phyloP scores from a whole-genome alignment of 1,284 basidiomycete species.

The Singerocomus inundabilis region DNA sequence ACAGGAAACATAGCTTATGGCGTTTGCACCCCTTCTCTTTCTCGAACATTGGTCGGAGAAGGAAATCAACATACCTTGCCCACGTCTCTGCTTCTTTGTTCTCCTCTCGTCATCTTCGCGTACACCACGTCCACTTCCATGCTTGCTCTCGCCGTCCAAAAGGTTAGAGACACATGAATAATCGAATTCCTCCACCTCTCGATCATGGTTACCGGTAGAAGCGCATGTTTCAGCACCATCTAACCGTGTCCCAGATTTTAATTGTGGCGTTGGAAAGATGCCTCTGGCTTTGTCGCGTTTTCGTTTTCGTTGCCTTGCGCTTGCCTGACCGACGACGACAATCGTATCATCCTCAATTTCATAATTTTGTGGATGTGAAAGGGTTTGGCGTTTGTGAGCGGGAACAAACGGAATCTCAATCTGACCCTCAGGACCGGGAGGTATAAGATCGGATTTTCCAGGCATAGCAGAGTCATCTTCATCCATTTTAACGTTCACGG shows the following conservation, averaged over 20 bases:
- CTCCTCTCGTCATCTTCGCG: slow-evolving; percentile 32
- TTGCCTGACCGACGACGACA: slow-evolving; percentile 65
- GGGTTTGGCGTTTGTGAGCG: slow-evolving; percentile 44
- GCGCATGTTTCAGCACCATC: slow-evolving; percentile 3
- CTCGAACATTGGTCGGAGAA: slow-evolving; percentile 2
- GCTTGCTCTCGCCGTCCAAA: slow-evolving; percentile 56
- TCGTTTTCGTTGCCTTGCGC: slow-evolving; percentile 62
- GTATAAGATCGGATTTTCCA: slow-evolving; percentile 15
- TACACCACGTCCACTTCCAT: slow-evolving; percentile 36
- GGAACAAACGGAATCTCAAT: slow-evolving; percentile 75
- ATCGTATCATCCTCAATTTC: slow-evolving; percentile 57
- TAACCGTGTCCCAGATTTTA: slow-evolving; percentile 3
- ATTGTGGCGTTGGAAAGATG: not conserved
- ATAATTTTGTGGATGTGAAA: slow-evolving; percentile 17
- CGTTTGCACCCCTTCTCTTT: not conserved
- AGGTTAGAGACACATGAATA: slow-evolving; percentile 75
- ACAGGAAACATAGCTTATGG: slow-evolving; percentile 1
- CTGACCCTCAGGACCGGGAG: slow-evolving; percentile 38
- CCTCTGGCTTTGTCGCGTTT: slow-evolving; percentile 26
- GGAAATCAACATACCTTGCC: slow-evolving; percentile 40
- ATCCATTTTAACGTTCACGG: slow-evolving; percentile 1
- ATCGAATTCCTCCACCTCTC: slow-evolving; percentile 60
- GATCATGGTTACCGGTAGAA: slow-evolving; percentile 19
- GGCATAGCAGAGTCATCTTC: slow-evolving; percentile 6
- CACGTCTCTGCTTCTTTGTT: slow-evolving; percentile 51